phyloP scores from a whole-genome alignment of 2,329 filamentous ascomycete species.

The Setomelanomma holmii region DNA sequence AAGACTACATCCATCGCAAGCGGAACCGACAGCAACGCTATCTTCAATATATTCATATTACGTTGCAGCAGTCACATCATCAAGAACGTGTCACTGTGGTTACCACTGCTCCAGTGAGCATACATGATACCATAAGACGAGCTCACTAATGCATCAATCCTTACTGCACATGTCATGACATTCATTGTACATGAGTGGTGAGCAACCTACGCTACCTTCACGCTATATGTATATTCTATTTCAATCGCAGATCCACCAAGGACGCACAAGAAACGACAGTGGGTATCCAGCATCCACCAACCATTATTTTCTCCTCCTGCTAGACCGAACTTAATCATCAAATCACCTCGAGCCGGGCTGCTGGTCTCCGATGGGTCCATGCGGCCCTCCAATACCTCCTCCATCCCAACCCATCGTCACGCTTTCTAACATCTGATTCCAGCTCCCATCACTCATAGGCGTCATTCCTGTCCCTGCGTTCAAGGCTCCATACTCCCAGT shows the following conservation, averaged over 20 bases:
- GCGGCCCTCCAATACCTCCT: neutral
- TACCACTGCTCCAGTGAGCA: too few relatives aligned
- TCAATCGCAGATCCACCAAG: neutral
- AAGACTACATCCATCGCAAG: too few relatives aligned
- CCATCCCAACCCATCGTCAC: constrained; percentile 45
- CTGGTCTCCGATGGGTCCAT: constrained; percentile 21
- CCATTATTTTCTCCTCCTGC: too few relatives aligned
- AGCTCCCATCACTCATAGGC: constrained; percentile 42
- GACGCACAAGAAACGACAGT: constrained; percentile 16
- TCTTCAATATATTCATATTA: too few relatives aligned
- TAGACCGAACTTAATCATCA: neutral
- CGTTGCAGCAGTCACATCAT: too few relatives aligned
- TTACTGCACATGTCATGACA: neutral
- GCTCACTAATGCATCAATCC: neutral
- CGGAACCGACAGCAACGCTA: too few relatives aligned
- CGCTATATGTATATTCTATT: neutral
- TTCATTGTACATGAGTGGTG: neutral
- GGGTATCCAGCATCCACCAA: constrained; percentile 23
- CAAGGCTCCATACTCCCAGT: constrained; percentile 43
- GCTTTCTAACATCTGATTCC: constrained; percentile 47
- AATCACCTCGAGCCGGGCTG: constrained; percentile 4
- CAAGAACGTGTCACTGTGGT: too few relatives aligned
- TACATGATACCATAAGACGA: too few relatives aligned
- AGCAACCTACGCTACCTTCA: neutral
- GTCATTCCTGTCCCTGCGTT: constrained; percentile 37